These are phyloP conservation scores for Gigaspora rosea DNA, from an alignment of 192 early-diverging fungal genomes.

Conservation along the genomic window DNA sequence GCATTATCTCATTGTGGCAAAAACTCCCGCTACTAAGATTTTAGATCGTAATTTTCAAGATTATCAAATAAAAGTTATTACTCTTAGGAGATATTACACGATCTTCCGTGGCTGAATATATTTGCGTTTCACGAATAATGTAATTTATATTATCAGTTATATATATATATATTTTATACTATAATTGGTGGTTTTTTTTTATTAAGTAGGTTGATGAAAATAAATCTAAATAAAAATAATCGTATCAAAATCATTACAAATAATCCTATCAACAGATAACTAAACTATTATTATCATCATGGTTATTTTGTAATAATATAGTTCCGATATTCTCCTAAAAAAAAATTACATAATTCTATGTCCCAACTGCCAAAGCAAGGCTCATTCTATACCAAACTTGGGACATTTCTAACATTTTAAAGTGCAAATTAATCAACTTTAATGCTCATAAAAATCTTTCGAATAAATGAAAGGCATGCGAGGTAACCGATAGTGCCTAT, in stretches of 20 bases:
- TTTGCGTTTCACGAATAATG: too few species aligned
- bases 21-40: too few species aligned
- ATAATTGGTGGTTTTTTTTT: neutral
- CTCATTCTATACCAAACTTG: neutral
- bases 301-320: too few species aligned
- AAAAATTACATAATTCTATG: too few species aligned
- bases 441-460: constrained; percentile 80
- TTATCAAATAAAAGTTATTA: too few species aligned
- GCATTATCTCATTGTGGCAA: too few species aligned
- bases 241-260: neutral
- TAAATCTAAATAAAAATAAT: neutral
- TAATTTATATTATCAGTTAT: too few species aligned
- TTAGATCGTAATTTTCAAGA: too few species aligned
- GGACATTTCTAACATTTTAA: neutral
- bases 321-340: too few species aligned
- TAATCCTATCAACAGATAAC: neutral
- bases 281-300: too few species aligned
- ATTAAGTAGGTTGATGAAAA: neutral
- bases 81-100: too few species aligned
- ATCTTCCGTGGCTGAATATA: too few species aligned
- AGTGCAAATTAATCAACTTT: constrained; percentile 68
- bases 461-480: constrained; percentile 75
- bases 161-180: neutral
- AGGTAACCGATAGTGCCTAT: constrained; percentile 75
- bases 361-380: neutral